Evolutionary conservation across 2,329 filamentous ascomycete genomes (phyloP).

Genomic region (Periconia sp.): DNA sequence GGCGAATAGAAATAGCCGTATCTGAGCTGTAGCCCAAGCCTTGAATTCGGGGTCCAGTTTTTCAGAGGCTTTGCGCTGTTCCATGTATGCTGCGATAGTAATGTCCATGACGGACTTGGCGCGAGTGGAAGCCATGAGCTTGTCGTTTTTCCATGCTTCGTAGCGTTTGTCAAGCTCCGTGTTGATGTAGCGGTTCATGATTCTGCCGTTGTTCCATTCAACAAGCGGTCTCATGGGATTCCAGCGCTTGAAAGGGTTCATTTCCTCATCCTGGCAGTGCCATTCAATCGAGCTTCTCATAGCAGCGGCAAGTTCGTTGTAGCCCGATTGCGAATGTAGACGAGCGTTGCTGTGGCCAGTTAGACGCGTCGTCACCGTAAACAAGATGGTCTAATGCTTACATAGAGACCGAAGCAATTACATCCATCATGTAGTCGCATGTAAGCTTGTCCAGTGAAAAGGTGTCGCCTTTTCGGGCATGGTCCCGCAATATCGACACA

Average conservation of each 20-base stretch:
- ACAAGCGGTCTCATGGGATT: slow-evolving; percentile 8
- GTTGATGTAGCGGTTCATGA: slow-evolving; percentile 16
- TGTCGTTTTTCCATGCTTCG: slow-evolving; percentile 6
- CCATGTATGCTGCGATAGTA: not conserved
- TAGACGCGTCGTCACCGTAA: not conserved
- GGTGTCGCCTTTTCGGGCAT: slow-evolving; percentile 1
- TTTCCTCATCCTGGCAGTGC: slow-evolving; percentile 5
- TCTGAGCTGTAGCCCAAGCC: not conserved
- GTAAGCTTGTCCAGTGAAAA: slow-evolving; percentile 14
- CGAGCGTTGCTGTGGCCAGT: slow-evolving; percentile 1
- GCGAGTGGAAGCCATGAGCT: not conserved
- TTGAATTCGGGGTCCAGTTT: not conserved
- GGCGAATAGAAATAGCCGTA: slow-evolving; percentile 38
- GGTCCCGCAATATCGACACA: slow-evolving; percentile 2
- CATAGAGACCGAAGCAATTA: slow-evolving; percentile 14
- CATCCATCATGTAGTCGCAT: slow-evolving; percentile 10
- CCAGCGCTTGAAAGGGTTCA: slow-evolving; percentile 14
- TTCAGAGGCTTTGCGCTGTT: not conserved
- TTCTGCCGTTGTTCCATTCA: slow-evolving; percentile 14
- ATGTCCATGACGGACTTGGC: slow-evolving; percentile 7
- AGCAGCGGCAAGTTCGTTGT: slow-evolving; percentile 9
- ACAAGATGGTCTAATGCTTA: slow-evolving; percentile 11
- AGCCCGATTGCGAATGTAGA: slow-evolving; percentile 7
- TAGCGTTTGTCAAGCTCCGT: slow-evolving; percentile 16
- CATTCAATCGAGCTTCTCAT: slow-evolving; percentile 10